Base-by-base conservation (phyloP, 2,329 filamentous ascomycete genomes). In the Fusarium sp. region DNA sequence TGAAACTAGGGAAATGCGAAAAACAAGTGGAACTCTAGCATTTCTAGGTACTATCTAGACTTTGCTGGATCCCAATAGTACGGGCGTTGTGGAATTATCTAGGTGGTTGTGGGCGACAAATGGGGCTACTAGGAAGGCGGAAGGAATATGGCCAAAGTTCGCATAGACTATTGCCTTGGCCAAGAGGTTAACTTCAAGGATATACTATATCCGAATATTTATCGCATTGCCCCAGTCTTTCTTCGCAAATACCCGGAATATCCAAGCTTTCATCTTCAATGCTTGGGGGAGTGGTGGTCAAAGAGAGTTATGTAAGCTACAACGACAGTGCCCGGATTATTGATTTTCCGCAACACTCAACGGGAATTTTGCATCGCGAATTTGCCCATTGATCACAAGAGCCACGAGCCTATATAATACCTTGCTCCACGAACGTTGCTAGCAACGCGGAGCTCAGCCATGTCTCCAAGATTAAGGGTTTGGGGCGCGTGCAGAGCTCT, bases 401-500 rank as follows among this genome's bases (percentile, higher is more conserved):
- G 74, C 66, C 64, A 73, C 63, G 58, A 78, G 77, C 72, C 66
- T 62, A 60, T 67, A 65, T 68, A 76, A 27, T 52, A 72, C 68
- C 58, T 62, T 73, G 63, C 74, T 78, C 77, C 64, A 77, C 70
- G 67, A 73, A 76, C 75, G 77, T 64, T 77, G 75, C 66, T 66
- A 77, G 74, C 71, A 72, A 76, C 75, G 77, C 73, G 75, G 77
- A 76, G 77, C 76, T 78, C 74, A 75, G 76, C 62, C 75, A 83
- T 83, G 81, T 78, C 80, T 79, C 73, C 81, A 66, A 78, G 78
- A 76, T 75, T 79, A 67, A 78, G 78, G 68, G 69, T 82, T 65
- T 82, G 79, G 81, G 79, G 79, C 40, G 81, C 78, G 72, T 82
- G 82, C 65, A 79, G 80, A 77, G 75, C 78, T 76, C 75, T 83